Evolutionary conservation across 345 rosid species (phyloP).

Genomic region (Gossypium thurberi): DNA sequence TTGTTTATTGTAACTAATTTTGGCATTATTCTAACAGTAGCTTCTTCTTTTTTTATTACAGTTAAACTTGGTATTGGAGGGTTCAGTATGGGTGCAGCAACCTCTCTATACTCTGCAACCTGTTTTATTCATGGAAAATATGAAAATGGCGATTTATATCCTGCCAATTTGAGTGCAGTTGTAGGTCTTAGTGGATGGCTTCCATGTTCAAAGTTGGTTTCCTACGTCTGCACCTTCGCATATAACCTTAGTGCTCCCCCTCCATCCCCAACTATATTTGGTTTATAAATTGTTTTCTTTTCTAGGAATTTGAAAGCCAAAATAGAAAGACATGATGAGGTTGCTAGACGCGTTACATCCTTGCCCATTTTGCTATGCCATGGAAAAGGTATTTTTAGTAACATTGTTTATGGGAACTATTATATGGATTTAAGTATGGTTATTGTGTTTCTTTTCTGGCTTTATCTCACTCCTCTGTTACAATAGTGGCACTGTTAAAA

Average conservation of each 20-base stretch:
- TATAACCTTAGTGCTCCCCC: slow-evolving; percentile 3
- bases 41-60: slow-evolving; percentile 26
- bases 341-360: slow-evolving; percentile 58
- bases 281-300: neutral
- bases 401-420: slow-evolving; percentile 5
- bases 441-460: neutral
- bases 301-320: slow-evolving; percentile 55
- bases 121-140: slow-evolving; percentile 67
- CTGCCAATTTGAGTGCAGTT: slow-evolving; percentile 63
- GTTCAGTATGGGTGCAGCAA: slow-evolving; percentile 98
- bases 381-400: slow-evolving; percentile 55
- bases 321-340: slow-evolving; percentile 40
- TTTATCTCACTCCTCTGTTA: too few relatives aligned
- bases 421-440: neutral
- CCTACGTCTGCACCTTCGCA: slow-evolving; percentile 10
- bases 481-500: too few relatives aligned
- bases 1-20: neutral
- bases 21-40: slow-evolving; percentile 7
- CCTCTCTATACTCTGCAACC: slow-evolving; percentile 73
- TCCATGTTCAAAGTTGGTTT: slow-evolving; percentile 80
- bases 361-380: slow-evolving; percentile 82
- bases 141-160: slow-evolving; percentile 66
- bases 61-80: slow-evolving; percentile 98
- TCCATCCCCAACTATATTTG: neutral
- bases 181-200: slow-evolving; percentile 99